A percentile compares a stretch with the other conserved stretches of the same genome.
Evolutionary conservation across 768 basidiomycete species (phyloP).

Genomic region (Filobasidium wieringae): DNA sequence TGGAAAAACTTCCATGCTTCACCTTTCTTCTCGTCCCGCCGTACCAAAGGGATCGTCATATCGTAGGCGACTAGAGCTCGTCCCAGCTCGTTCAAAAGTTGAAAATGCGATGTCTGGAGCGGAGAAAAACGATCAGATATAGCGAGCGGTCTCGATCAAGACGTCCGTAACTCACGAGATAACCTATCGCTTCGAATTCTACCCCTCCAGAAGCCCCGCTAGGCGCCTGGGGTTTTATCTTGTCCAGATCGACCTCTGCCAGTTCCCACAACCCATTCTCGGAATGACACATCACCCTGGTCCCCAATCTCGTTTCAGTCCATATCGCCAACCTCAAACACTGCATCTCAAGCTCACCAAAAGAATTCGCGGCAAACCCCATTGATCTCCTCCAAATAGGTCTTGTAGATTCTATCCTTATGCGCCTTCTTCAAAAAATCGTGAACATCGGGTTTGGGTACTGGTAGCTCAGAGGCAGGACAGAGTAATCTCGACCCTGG

Average conservation of each 20-base stretch:
- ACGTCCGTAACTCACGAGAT: slow-evolving; percentile 54
- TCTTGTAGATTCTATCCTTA: slow-evolving; percentile 56
- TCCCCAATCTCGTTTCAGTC: background rate
- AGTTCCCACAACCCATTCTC: slow-evolving; percentile 85
- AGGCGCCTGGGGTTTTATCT: slow-evolving; percentile 69
- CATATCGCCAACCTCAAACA: background rate
- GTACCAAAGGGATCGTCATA: slow-evolving; percentile 47
- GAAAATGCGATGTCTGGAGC: slow-evolving; percentile 73
- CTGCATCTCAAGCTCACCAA: slow-evolving; percentile 27
- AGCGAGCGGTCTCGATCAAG: background rate
- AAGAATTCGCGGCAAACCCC: slow-evolving; percentile 73
- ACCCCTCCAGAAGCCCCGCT: slow-evolving; percentile 98
- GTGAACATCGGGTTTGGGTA: slow-evolving; percentile 23
- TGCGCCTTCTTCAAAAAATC: slow-evolving; percentile 40
- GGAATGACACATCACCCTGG: slow-evolving; percentile 65
- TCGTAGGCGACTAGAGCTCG: slow-evolving; percentile 54
- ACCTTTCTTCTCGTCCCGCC: slow-evolving; percentile 50
- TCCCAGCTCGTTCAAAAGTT: slow-evolving; percentile 69
- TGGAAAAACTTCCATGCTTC: slow-evolving; percentile 64
- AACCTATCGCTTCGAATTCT: slow-evolving; percentile 92
- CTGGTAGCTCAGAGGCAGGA: slow-evolving; percentile 13
- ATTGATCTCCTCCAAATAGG: slow-evolving; percentile 67
- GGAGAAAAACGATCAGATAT: background rate
- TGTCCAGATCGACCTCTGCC: slow-evolving; percentile 63
- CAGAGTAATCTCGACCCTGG: slow-evolving; percentile 2